phyloP scores from a whole-genome alignment of 805 yeast species.

The Yamadazyma nakazawae region DNA sequence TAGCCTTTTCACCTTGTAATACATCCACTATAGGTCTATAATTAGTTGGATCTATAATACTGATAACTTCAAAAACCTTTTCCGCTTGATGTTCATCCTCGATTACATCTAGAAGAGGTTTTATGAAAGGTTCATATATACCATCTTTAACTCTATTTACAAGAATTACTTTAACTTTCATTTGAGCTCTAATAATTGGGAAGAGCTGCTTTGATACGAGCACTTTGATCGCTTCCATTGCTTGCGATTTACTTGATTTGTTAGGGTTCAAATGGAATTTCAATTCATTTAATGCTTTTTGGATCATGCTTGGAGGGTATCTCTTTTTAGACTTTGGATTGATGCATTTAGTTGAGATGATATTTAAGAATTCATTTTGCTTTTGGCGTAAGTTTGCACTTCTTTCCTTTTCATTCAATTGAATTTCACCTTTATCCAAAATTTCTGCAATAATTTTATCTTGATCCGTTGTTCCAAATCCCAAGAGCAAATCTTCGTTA shows the following conservation, averaged over 20 bases:
- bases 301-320: slow-evolving; percentile 92
- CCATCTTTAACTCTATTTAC: slow-evolving; percentile 50
- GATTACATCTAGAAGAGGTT: slow-evolving; percentile 33
- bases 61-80: slow-evolving; percentile 41
- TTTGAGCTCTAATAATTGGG: slow-evolving; percentile 91
- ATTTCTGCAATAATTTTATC: slow-evolving; percentile 79
- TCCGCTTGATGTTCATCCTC: slow-evolving; percentile 51
- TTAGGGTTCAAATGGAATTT: slow-evolving; percentile 75
- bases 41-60: slow-evolving; percentile 81
- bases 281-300: slow-evolving; percentile 73
- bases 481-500: slow-evolving; percentile 69
- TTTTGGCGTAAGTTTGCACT: slow-evolving; percentile 68
- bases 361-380: slow-evolving; percentile 76
- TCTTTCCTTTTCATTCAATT: slow-evolving; percentile 90
- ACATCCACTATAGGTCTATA: slow-evolving; percentile 68
- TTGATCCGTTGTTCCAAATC: slow-evolving; percentile 73
- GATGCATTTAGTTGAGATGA: slow-evolving; percentile 85
- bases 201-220: slow-evolving; percentile 76
- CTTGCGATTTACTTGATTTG: slow-evolving; percentile 81
- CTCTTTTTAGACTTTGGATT: slow-evolving; percentile 87
- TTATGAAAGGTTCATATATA: slow-evolving; percentile 29
- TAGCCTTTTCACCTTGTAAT: slow-evolving; percentile 46
- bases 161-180: slow-evolving; percentile 74
- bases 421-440: slow-evolving; percentile 87
- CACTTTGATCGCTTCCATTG: slow-evolving; percentile 83